Conservation (phyloP, 768 basidiomycete genomes). For the Dacryopinax spathularia region DNA sequence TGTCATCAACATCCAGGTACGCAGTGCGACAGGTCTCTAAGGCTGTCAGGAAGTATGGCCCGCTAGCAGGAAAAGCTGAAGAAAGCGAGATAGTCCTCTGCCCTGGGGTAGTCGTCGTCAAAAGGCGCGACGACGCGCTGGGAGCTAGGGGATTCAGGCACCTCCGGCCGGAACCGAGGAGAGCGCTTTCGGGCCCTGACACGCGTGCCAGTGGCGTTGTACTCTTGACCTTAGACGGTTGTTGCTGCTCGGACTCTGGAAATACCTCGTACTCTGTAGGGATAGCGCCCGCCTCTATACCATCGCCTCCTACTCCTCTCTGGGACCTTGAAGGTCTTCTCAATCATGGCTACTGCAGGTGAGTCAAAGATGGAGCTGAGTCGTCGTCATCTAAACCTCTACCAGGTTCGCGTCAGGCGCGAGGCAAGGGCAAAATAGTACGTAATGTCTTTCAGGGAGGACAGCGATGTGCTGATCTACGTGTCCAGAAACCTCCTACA, state of each 20-base stretch:
- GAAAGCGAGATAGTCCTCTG: no score
- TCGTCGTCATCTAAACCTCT: not conserved
- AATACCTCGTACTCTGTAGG: not conserved
- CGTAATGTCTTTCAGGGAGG: not conserved
- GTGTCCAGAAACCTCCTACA: not conserved
- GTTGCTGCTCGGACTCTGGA: not conserved
- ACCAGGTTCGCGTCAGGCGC: not conserved
- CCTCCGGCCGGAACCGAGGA: not conserved
- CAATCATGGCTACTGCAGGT: not conserved
- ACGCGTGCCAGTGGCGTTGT: conserved; percentile 4
- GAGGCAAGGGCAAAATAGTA: conserved; percentile 1
- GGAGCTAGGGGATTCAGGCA: no score
- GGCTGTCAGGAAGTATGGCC: no score
- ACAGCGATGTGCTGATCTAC: not conserved
- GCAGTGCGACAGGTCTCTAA: no score
- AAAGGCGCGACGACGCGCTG: no score
- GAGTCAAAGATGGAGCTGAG: no score
- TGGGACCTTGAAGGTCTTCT: not conserved
- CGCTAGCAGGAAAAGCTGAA: no score
- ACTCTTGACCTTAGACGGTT: not conserved
- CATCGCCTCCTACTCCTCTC: not conserved
- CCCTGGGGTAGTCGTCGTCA: no score
- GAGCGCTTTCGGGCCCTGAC: not conserved
- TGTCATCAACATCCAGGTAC: no score
- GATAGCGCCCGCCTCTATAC: not conserved